These are phyloP conservation scores for Pulchroboletus neoregius DNA, from an alignment of 1,284 basidiomycete species.

Conservation along the genomic window DNA sequence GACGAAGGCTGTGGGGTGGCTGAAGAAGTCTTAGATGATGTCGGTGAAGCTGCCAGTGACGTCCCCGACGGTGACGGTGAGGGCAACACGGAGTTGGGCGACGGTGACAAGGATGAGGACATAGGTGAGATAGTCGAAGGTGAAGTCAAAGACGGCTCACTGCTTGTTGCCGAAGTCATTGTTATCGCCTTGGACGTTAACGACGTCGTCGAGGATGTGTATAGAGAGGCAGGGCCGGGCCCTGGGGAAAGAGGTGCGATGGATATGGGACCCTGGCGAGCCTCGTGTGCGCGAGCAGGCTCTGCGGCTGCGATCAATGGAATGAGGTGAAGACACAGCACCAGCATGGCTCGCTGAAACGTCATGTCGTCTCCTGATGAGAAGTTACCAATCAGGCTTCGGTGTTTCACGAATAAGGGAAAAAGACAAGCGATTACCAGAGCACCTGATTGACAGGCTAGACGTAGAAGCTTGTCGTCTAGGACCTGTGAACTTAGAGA, in stretches of 20 bases:
- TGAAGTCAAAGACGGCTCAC: conserved; percentile 14
- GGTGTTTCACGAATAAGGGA: not conserved
- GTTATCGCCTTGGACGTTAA: conserved; percentile 2
- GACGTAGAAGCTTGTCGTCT: not conserved
- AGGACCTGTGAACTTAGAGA: not conserved
- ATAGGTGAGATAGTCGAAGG: conserved; percentile 2
- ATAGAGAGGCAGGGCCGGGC: conserved; percentile 11
- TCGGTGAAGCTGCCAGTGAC: conserved; percentile 5
- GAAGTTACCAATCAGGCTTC: conserved; percentile 3
- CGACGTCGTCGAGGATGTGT: conserved; percentile 5
- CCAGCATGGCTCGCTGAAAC: conserved; percentile 9
- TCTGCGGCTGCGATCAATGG: conserved; percentile 16
- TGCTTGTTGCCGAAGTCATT: conserved; percentile 14
- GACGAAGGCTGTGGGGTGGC: conserved; percentile 21
- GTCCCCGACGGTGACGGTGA: conserved; percentile 8
- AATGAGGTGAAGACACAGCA: conserved; percentile 11
- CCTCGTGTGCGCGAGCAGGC: conserved; percentile 21
- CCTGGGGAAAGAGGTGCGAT: not conserved
- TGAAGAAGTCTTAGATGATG: conserved; percentile 16
- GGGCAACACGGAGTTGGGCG: not conserved
- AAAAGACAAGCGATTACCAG: conserved; percentile 2
- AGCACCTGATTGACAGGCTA: not conserved
- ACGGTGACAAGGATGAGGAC: not conserved
- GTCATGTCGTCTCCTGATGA: conserved; percentile 8
- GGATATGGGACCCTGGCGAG: conserved; percentile 22